Percentiles rank a stretch among this genome's conserved stretches.
phyloP scores from a whole-genome alignment of 176 grass and related monocot species.

The Oryza longistaminata region DNA sequence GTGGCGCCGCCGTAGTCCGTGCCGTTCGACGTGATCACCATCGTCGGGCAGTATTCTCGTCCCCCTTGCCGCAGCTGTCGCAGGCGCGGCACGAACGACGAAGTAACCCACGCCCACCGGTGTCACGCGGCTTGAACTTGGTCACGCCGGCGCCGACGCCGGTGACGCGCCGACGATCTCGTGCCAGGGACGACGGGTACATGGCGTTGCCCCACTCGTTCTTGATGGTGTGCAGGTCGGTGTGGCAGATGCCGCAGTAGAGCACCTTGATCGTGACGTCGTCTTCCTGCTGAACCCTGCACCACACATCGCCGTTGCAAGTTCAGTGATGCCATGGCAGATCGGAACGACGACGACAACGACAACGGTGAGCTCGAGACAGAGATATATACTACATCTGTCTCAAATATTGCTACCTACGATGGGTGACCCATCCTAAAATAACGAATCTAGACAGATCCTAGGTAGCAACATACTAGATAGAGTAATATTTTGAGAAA shows the following conservation, averaged over 20 bases:
- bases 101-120: constrained; percentile 59
- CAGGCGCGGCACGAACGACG: constrained; percentile 45
- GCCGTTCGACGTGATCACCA: constrained; percentile 53
- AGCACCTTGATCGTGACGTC: constrained; percentile 55
- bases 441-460: no score
- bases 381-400: no score
- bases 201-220: constrained; percentile 55
- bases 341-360: not conserved
- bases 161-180: constrained; percentile 50
- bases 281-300: constrained; percentile 25
- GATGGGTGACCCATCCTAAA: no score
- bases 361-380: not conserved
- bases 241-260: constrained; percentile 55
- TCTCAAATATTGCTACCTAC: no score
- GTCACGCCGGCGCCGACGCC: constrained; percentile 35
- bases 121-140: constrained; percentile 53
- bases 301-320: not conserved
- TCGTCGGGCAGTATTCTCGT: constrained; percentile 45
- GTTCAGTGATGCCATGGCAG: not conserved
- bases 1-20: not conserved
- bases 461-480: no score
- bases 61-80: constrained; percentile 37
- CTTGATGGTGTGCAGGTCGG: constrained; percentile 48
- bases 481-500: rapidly evolving
- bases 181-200: constrained; percentile 53